Base-by-base conservation (phyloP, 2,329 filamentous ascomycete species). In the Ceratocystis papillata region DNA sequence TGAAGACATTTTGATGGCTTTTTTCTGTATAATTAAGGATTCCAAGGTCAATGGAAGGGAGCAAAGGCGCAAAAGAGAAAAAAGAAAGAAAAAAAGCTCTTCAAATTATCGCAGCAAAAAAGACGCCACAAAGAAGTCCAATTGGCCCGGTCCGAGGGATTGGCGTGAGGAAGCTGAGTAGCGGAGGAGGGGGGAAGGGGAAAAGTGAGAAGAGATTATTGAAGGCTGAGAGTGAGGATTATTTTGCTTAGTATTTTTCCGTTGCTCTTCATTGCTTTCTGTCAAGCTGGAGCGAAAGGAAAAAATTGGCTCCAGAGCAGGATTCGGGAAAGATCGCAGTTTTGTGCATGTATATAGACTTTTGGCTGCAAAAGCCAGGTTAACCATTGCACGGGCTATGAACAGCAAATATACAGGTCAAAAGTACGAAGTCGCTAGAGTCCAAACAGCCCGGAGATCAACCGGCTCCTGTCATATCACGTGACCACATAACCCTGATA, bases 311-410 rank as follows among this genome's bases (percentile, higher is more conserved):
- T 74, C 74, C 74, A 53, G 73, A 73, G 70, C 72, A 72, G 73
- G 57, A 67, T 65, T 78, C 76, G 76, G 77, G 76, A 78, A 78
- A 79, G 78, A 74, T 78, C 76, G 77, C 76, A 76, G 75, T 75
- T 77, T 77, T 76, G 37, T 41, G 74, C 74, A 72, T 70, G 68
- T 65, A 69, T 69, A 64, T 3, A 5, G 25, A 65, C 45, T 67
- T 67, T 67, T 65, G 59, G 48, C n/a, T 50, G 5, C 5, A 3
- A 8, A 12, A 12, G 15, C 8, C 8, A 2, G 12, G 2, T 5
- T 59, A 1, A 1, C 15, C 25, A 12, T 5, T 0, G 1, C 3
- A 3, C 15, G 5, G 15, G 8, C 7, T 6, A 28, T 5, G 17
- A n/a, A 33, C 5, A 22, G 12, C 10, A 15, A 10, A 30, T 15